Conservation (phyloP, 306 rosid species). For the Ceratonia siliqua region DNA sequence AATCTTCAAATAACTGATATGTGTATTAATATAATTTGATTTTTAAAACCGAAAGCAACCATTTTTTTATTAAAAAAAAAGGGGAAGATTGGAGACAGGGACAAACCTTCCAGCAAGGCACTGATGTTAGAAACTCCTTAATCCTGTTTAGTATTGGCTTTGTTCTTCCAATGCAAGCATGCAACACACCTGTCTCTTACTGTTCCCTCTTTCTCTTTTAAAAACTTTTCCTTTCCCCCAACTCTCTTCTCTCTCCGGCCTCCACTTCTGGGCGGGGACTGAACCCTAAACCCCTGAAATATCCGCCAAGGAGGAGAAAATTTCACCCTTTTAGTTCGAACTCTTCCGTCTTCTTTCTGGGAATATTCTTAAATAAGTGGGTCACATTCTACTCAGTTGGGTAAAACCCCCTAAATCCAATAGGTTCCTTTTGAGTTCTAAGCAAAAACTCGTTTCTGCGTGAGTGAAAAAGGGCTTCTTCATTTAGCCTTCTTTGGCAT, state of each 20-base stretch:
- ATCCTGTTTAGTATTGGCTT: slow-evolving; percentile 42
- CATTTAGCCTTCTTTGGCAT: neutral
- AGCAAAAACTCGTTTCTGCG: slow-evolving; percentile 16
- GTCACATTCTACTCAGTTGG: slow-evolving; percentile 9
- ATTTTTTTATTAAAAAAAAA: too few species aligned
- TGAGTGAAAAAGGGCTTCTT: neutral
- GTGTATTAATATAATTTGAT: neutral
- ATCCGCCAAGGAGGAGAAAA: neutral
- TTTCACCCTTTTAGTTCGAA: neutral
- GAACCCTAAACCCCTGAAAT: slow-evolving; percentile 38
- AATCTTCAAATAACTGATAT: neutral
- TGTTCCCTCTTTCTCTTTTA: neutral
- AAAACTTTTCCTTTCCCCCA: slow-evolving; percentile 18
- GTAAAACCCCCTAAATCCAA: neutral
- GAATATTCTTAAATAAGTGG: neutral
- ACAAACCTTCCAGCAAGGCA: slow-evolving; percentile 44
- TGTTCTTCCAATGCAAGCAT: slow-evolving; percentile 26
- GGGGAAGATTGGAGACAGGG: neutral
- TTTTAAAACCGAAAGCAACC: too few species aligned
- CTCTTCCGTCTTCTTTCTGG: neutral
- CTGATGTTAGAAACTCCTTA: slow-evolving; percentile 31
- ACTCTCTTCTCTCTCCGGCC: slow-evolving; percentile 2
- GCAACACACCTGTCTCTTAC: slow-evolving; percentile 38
- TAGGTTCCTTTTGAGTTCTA: neutral
- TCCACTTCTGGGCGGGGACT: neutral